Evolutionary conservation across 2,329 filamentous ascomycete species (phyloP).

Genomic region (Claviceps sorghi): DNA sequence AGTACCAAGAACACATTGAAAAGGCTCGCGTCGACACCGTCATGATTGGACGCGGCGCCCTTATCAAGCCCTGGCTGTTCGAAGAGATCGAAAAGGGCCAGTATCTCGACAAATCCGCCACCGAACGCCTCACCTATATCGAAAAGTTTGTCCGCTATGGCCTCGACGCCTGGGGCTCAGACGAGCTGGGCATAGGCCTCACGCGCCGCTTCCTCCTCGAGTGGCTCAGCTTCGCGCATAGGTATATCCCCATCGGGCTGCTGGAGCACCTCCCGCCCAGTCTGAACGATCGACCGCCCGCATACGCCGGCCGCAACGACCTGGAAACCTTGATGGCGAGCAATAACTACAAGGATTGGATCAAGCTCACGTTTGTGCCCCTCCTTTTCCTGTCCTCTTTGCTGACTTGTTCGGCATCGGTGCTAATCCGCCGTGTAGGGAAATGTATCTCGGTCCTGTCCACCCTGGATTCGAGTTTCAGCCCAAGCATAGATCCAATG

Average conservation of each 20-base stretch:
- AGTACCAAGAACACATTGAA: slow-evolving; percentile 68
- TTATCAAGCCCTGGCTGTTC: slow-evolving; percentile 97
- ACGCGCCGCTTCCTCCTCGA: slow-evolving; percentile 88
- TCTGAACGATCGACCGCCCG: slow-evolving; percentile 78
- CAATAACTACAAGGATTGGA: slow-evolving; percentile 91
- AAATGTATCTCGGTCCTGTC: slow-evolving; percentile 92
- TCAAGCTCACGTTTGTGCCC: slow-evolving; percentile 75
- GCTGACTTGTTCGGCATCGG: neutral
- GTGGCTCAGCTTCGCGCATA: slow-evolving; percentile 84
- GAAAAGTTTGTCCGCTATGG: slow-evolving; percentile 86
- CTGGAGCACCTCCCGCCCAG: slow-evolving; percentile 77
- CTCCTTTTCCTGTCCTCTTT: neutral
- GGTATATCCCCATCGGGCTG: slow-evolving; percentile 82
- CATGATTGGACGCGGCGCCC: slow-evolving; percentile 90
- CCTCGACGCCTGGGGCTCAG: slow-evolving; percentile 86
- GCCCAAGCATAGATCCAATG: slow-evolving; percentile 94
- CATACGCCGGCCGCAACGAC: slow-evolving; percentile 72
- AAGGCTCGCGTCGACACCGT: slow-evolving; percentile 76
- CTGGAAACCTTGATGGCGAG: slow-evolving; percentile 87
- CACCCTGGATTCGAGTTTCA: slow-evolving; percentile 86
- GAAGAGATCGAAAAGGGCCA: slow-evolving; percentile 88
- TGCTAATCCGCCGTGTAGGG: slow-evolving; percentile 37
- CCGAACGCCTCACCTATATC: slow-evolving; percentile 70
- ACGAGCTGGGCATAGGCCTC: slow-evolving; percentile 83
- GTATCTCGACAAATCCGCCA: slow-evolving; percentile 87